A percentile compares a stretch with the other conserved stretches of the same genome.
Evolutionary conservation across 352 stramenopile species (phyloP).

Genomic region (Phytopythium sindhum): DNA sequence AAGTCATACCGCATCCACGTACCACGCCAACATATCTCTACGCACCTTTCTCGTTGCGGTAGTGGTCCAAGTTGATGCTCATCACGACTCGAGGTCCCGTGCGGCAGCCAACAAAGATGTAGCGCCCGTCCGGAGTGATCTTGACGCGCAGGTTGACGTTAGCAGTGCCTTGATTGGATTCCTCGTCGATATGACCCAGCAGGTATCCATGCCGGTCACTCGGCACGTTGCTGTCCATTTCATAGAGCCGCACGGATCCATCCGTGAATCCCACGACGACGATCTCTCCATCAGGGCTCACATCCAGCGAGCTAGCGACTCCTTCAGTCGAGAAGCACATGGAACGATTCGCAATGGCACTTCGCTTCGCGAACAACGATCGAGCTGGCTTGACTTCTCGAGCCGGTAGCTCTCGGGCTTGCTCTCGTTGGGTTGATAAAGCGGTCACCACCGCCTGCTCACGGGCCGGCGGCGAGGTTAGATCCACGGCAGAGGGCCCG

Average conservation of each 20-base stretch:
- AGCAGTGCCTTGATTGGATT: slow-evolving; percentile 46
- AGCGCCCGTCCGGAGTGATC: slow-evolving; percentile 70
- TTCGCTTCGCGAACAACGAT: slow-evolving; percentile 42
- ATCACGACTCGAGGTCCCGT: slow-evolving; percentile 66
- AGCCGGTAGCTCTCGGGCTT: background rate
- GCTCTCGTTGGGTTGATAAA: background rate
- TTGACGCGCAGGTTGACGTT: slow-evolving; percentile 68
- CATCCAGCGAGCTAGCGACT: slow-evolving; percentile 70
- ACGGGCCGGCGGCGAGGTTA: slow-evolving; percentile 4
- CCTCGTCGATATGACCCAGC: slow-evolving; percentile 76
- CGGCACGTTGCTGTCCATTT: slow-evolving; percentile 82
- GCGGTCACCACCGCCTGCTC: background rate
- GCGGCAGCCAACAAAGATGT: slow-evolving; percentile 80
- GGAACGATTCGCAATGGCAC: slow-evolving; percentile 52
- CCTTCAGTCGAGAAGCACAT: slow-evolving; percentile 80
- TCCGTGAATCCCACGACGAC: slow-evolving; percentile 82
- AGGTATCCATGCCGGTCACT: slow-evolving; percentile 81
- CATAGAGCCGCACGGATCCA: slow-evolving; percentile 72
- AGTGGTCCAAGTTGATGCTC: slow-evolving; percentile 80
- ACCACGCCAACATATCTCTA: background rate
- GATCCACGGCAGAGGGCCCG: slow-evolving; percentile 30
- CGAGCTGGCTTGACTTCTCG: slow-evolving; percentile 38
- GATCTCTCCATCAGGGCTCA: slow-evolving; percentile 74
- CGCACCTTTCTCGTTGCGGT: slow-evolving; percentile 78
- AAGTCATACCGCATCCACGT: background rate